phyloP scores from a whole-genome alignment of 2,329 filamentous ascomycete species.

The Colletotrichum tabaci region DNA sequence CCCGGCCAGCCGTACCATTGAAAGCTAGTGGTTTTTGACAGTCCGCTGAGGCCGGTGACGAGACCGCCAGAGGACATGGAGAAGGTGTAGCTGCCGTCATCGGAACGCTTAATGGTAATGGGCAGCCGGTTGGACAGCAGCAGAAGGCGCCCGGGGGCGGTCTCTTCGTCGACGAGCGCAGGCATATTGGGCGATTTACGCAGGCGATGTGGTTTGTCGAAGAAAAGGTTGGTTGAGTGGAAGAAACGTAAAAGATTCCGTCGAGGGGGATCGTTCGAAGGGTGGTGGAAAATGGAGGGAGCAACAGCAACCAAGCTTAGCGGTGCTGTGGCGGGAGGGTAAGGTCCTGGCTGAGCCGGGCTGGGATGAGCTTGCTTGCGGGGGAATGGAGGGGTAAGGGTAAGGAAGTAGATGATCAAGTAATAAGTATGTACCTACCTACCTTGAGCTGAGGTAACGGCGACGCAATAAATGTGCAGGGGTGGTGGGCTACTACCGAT shows the following conservation, averaged over 20 bases:
- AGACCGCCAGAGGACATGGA: slow-evolving; percentile 97
- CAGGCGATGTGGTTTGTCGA: not conserved
- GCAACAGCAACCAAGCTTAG: slow-evolving; percentile 27
- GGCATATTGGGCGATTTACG: slow-evolving; percentile 52
- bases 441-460: slow-evolving; percentile 20
- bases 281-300: slow-evolving; percentile 22
- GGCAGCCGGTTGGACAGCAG: slow-evolving; percentile 95
- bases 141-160: slow-evolving; percentile 71
- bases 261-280: slow-evolving; percentile 12
- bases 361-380: slow-evolving; percentile 41
- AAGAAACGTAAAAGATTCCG: slow-evolving; percentile 20
- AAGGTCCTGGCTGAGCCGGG: slow-evolving; percentile 38
- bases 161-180: slow-evolving; percentile 52
- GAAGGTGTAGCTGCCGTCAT: slow-evolving; percentile 92
- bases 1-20: slow-evolving; percentile 99
- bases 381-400: slow-evolving; percentile 42
- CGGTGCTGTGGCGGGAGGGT: slow-evolving; percentile 28
- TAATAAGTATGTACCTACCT: not conserved
- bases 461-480: slow-evolving; percentile 26
- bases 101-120: slow-evolving; percentile 94
- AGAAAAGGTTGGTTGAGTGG: slow-evolving; percentile 11
- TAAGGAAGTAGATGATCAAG: slow-evolving; percentile 16
- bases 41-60: slow-evolving; percentile 91
- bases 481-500: slow-evolving; percentile 7
- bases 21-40: slow-evolving; percentile 93